These are phyloP conservation scores for Rubus idaeus DNA, from an alignment of 306 rosid genomes.

Conservation along the genomic window DNA sequence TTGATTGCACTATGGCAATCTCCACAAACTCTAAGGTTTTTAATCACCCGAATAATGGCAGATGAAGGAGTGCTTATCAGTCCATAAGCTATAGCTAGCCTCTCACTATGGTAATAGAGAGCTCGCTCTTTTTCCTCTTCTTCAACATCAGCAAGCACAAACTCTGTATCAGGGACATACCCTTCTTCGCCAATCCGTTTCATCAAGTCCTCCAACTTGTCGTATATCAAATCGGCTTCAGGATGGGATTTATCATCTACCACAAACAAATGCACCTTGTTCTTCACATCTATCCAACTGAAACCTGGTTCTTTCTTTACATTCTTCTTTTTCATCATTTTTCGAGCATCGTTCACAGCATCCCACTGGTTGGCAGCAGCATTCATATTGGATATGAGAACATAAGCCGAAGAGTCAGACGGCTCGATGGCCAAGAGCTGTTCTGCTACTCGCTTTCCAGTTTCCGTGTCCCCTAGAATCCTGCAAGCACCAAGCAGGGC, in stretches of 20 bases:
- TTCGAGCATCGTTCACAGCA: constrained; percentile 53
- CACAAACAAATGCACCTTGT: constrained; percentile 68
- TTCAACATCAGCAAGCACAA: constrained; percentile 62
- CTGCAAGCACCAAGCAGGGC: constrained; percentile 77
- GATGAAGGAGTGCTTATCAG: constrained; percentile 53
- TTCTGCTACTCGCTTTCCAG: constrained; percentile 55
- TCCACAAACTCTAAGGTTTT: constrained; percentile 77
- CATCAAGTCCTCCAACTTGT: constrained; percentile 55
- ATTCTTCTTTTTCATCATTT: constrained; percentile 57
- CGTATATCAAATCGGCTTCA: constrained; percentile 50
- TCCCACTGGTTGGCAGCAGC: constrained; percentile 82
- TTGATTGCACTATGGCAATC: constrained; percentile 80
- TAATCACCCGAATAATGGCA: constrained; percentile 55
- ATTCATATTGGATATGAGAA: constrained; percentile 70
- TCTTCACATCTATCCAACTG: constrained; percentile 82
- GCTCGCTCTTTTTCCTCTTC: constrained; percentile 69
- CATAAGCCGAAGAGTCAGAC: constrained; percentile 68
- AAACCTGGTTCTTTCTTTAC: constrained; percentile 85
- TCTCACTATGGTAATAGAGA: constrained; percentile 62
- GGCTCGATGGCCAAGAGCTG: constrained; percentile 69
- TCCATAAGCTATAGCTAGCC: constrained; percentile 62
- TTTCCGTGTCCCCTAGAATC: constrained; percentile 55
- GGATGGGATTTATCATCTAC: constrained; percentile 74
- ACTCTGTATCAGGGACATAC: constrained; percentile 66
- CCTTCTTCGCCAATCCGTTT: constrained; percentile 60